Evolutionary conservation across 139 green algal genomes (phyloP), one percentile per base, ranked within the genome.

Genomic region (Asterochloris sp.): DNA sequence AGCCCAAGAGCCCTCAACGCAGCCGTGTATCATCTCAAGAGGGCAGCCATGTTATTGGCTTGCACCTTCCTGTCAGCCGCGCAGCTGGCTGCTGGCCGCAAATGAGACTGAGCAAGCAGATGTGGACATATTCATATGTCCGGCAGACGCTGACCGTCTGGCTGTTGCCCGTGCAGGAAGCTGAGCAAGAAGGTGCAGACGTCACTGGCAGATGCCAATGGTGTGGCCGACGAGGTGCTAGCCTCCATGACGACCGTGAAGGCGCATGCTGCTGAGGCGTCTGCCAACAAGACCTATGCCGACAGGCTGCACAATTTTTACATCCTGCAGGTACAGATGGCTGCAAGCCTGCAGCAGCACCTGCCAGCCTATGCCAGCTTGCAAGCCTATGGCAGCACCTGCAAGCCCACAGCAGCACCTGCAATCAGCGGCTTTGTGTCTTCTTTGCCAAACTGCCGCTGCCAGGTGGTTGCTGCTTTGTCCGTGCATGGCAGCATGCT

Each of bases 161-260:
- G 38, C 28, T 54, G 38, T 54, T n/a, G 15, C 29, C 27, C 9
- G 6, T 85, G 76, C 76, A 88, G 87, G 60, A 87, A 82, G 60
- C 84, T 97, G 69, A 82, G 81, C n/a, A 96, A 96, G 85, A 81
- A 88, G 69, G 91, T 94, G 19, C 92, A 95, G 87, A 82, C 90
- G 0, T 87, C 91, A 78, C 87, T 97, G 85, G 94, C 94, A 0
- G 88, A 90, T 15, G 94, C 94, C 27, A 97, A 96, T 82, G 85
- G 69, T 38, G 89, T 95, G 38, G 93, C 94, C 0, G 92, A 97
- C 60, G 93, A 97, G 87, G 80, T 80, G n/a, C 82, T 92, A 63
- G 78, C 84, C 13, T 88, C 82, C 28, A 94, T 96, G 91, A 82
- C 91, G 0, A 97, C 93, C 29, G 93, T 97, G 24, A 92, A 92